Evolutionary conservation across 2,329 filamentous ascomycete genomes (phyloP).

Genomic region (Aspergillus eucalypticola): DNA sequence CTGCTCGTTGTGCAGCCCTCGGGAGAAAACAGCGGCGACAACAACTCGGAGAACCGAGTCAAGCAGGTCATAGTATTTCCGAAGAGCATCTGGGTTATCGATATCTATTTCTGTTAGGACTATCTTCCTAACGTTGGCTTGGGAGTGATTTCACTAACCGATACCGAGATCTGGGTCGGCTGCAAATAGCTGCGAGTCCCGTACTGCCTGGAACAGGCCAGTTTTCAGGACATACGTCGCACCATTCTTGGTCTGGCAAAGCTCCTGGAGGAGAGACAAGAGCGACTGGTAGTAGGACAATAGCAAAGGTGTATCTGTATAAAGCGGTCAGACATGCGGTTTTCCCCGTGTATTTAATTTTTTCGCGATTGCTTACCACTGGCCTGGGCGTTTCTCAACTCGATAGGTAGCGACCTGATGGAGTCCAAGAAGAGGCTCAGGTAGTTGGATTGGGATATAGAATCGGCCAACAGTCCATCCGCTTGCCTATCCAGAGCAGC

Average conservation of each 20-base stretch:
- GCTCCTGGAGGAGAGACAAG: slow-evolving; percentile 76
- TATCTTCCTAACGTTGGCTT: background rate
- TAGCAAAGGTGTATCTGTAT: slow-evolving; percentile 54
- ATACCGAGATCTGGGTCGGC: slow-evolving; percentile 91
- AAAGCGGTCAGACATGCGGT: slow-evolving; percentile 11
- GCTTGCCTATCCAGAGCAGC: slow-evolving; percentile 72
- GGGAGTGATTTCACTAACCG: slow-evolving; percentile 42
- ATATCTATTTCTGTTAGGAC: slow-evolving; percentile 51
- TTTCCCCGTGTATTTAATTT: too few relatives aligned
- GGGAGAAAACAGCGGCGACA: slow-evolving; percentile 75
- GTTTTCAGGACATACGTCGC: slow-evolving; percentile 85
- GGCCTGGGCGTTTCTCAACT: slow-evolving; percentile 62
- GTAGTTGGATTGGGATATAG: slow-evolving; percentile 84
- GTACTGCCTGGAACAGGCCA: slow-evolving; percentile 79
- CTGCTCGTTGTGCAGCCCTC: slow-evolving; percentile 76
- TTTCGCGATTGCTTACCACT: slow-evolving; percentile 51
- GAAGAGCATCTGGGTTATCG: slow-evolving; percentile 68
- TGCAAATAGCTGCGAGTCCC: slow-evolving; percentile 79
- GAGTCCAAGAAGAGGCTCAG: slow-evolving; percentile 87
- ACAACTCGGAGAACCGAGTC: slow-evolving; percentile 79
- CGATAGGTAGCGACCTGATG: slow-evolving; percentile 72
- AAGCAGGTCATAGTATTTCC: slow-evolving; percentile 81
- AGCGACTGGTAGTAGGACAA: slow-evolving; percentile 70
- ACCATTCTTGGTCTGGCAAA: slow-evolving; percentile 81
- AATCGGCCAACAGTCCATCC: slow-evolving; percentile 73